Percentiles rank a stretch among this genome's conserved stretches.
phyloP scores from a whole-genome alignment of 768 basidiomycete genomes.

The Neoboletus magnificus region DNA sequence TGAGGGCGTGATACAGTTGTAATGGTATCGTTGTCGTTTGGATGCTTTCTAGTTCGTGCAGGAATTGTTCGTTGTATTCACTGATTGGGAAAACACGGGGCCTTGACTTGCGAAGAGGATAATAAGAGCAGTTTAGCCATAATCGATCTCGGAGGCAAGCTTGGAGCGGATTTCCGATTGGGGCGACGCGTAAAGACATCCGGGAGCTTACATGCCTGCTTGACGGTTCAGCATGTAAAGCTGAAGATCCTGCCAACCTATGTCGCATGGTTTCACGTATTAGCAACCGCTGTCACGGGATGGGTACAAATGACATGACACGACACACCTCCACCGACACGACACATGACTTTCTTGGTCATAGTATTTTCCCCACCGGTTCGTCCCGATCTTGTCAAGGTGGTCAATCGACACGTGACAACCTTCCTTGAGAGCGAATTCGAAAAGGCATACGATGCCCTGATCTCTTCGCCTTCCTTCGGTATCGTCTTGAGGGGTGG shows the following conservation, averaged over 20 bases:
- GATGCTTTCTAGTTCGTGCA: slow-evolving; percentile 30
- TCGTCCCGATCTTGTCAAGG: slow-evolving; percentile 59
- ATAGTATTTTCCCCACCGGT: slow-evolving; percentile 39
- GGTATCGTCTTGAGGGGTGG: slow-evolving; percentile 64
- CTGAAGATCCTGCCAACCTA: slow-evolving; percentile 79
- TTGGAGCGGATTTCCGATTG: not conserved
- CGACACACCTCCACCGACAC: slow-evolving; percentile 83
- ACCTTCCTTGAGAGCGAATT: slow-evolving; percentile 70
- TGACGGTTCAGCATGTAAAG: slow-evolving; percentile 76
- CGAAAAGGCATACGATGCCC: slow-evolving; percentile 81
- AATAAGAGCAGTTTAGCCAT: not conserved
- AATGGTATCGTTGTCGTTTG: slow-evolving; percentile 24
- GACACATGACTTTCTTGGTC: slow-evolving; percentile 86
- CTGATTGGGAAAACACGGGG: slow-evolving; percentile 9
- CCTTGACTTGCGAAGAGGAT: not conserved
- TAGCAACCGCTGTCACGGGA: not conserved
- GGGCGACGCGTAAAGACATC: not conserved
- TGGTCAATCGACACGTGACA: slow-evolving; percentile 77
- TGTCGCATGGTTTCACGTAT: not conserved
- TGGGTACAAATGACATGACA: slow-evolving; percentile 5
- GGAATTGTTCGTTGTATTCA: slow-evolving; percentile 18
- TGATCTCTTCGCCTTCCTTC: slow-evolving; percentile 73
- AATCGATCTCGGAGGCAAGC: not conserved
- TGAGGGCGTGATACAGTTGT: slow-evolving; percentile 25
- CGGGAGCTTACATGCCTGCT: slow-evolving; percentile 49